Evolutionary conservation across 768 basidiomycete genomes (phyloP).

Genomic region (Rhodotorula sphaerocarpa): DNA sequence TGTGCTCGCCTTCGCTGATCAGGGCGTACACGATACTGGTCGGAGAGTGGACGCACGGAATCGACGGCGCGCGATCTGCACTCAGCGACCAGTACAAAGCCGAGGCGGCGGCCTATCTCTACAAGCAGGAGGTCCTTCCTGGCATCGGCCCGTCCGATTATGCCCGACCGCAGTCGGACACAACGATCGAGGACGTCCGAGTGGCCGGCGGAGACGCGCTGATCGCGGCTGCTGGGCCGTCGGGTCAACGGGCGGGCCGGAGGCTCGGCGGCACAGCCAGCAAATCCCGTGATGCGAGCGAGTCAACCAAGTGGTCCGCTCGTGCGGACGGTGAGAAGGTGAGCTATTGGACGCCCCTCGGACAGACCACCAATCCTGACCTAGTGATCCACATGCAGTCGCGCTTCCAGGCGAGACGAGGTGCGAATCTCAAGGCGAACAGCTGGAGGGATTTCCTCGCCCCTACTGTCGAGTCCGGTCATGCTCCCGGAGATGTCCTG

Average conservation of each 20-base stretch:
- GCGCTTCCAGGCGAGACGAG: conserved; percentile 7
- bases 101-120: neutral
- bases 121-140: conserved; percentile 7
- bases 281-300: no score
- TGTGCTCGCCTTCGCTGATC: no score
- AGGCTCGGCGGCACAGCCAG: no score
- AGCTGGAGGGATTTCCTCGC: conserved; percentile 11
- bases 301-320: no score
- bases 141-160: neutral
- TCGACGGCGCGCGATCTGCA: conserved; percentile 1
- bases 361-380: no score
- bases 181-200: neutral
- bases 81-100: conserved; percentile 14
- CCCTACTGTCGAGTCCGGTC: conserved; percentile 22
- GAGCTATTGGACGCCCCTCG: neutral
- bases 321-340: neutral
- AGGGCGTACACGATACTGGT: conserved; percentile 17
- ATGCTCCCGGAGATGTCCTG: conserved; percentile 11
- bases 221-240: neutral
- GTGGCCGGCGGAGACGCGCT: neutral
- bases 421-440: conserved; percentile 15
- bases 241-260: neutral
- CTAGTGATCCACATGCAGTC: neutral
- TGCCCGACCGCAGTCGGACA: neutral
- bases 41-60: conserved; percentile 13